Evolutionary conservation across 1,139 yeast genomes (phyloP).

Genomic region (Saccharomyces hybrid): DNA sequence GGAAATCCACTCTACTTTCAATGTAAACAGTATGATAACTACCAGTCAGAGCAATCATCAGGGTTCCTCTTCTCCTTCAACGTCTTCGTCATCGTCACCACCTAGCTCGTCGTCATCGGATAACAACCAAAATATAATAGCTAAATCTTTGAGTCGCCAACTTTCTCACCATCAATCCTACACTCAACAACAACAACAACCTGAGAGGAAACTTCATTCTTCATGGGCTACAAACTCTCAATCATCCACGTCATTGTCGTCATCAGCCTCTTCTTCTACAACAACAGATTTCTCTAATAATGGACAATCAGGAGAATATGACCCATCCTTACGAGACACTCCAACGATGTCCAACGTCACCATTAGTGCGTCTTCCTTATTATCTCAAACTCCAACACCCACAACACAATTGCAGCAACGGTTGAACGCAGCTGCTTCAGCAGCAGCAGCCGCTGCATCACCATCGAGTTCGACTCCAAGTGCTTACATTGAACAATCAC

Average conservation of each 20-base stretch:
- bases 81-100: not conserved
- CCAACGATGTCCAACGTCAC: not conserved
- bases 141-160: not conserved
- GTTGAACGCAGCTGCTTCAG: not conserved
- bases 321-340: not conserved
- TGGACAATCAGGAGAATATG: not conserved
- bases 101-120: not conserved
- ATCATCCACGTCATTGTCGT: not conserved
- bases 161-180: not conserved
- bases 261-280: not conserved
- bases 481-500: not conserved
- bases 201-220: not conserved
- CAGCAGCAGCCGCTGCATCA: not conserved
- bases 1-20: constrained; percentile 14
- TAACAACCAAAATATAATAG: not conserved
- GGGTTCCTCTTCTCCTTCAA: not conserved
- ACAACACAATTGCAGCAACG: not conserved
- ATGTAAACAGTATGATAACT: constrained; percentile 11
- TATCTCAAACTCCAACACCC: not conserved
- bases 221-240: not conserved
- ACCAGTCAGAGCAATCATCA: not conserved
- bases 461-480: not conserved
- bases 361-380: not conserved
- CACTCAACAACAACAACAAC: not conserved
- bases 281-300: not conserved